A percentile compares a stretch with the other conserved stretches of the same genome.
These are phyloP conservation scores for Pseudogymnoascus sp. DNA, from an alignment of 2,329 filamentous ascomycete genomes.

Conservation along the genomic window DNA sequence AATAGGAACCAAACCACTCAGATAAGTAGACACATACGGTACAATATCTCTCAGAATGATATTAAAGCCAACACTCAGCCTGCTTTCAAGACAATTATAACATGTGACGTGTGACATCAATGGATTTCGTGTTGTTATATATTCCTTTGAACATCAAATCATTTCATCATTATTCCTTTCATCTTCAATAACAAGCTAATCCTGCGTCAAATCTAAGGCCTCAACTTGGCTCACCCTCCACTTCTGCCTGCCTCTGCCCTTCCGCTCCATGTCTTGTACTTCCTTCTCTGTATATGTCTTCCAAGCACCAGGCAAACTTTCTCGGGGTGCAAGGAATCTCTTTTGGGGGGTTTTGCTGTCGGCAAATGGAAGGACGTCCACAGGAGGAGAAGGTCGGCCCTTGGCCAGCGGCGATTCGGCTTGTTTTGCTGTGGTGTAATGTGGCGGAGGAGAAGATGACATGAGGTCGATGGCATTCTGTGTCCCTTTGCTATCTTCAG, in stretches of 20 bases:
- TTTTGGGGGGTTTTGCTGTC: conserved; percentile 12
- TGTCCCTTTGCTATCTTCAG: neutral
- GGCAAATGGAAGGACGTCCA: neutral
- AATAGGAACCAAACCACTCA: conserved; percentile 3
- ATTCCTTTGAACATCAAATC: neutral
- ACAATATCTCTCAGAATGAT: conserved; percentile 3
- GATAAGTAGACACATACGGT: neutral
- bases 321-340: conserved; percentile 26
- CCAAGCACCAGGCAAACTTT: conserved; percentile 31
- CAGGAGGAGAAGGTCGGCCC: neutral
- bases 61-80: neutral
- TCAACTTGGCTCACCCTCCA: conserved; percentile 24
- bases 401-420: neutral
- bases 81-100: neutral
- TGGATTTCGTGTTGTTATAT: neutral
- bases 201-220: conserved; percentile 21
- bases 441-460: neutral
- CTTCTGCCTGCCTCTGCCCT: conserved; percentile 2
- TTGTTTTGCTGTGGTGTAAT: neutral
- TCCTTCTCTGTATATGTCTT: conserved; percentile 23
- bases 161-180: neutral
- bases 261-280: conserved; percentile 1
- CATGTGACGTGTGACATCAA: neutral
- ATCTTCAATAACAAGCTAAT: neutral
- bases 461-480: neutral